phyloP scores from a whole-genome alignment of 176 grass and related monocot species.

The Carex myosuroides region DNA sequence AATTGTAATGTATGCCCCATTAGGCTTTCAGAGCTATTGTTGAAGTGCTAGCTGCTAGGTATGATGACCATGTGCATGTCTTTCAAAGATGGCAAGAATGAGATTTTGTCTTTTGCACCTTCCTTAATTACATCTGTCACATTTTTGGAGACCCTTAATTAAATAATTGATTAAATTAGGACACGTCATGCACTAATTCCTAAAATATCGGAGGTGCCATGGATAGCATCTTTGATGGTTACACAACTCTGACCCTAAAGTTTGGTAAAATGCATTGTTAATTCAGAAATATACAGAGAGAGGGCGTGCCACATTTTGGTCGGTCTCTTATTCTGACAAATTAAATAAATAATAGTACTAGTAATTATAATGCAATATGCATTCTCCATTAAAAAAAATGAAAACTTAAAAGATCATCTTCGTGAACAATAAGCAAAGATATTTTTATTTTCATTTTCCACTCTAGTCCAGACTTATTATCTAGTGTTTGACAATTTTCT shows the following conservation, averaged over 20 bases:
- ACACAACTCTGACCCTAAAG: too few relatives aligned
- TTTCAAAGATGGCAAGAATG: not conserved
- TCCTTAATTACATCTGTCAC: not conserved
- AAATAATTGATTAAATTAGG: not conserved
- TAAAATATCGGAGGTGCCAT: conserved; percentile 1
- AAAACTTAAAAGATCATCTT: not conserved
- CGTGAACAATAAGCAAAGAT: not conserved
- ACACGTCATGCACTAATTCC: not conserved
- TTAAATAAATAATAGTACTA: not conserved
- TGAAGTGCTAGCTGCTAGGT: not conserved
- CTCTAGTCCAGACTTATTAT: not conserved
- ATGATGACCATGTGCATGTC: conserved; percentile 10
- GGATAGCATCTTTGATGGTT: not conserved
- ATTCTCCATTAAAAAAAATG: not conserved
- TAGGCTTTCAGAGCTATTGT: not conserved
- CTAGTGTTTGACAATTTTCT: not conserved
- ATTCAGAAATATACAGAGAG: not conserved
- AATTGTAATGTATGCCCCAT: not conserved
- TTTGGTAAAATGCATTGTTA: too few relatives aligned
- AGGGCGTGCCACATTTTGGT: not conserved
- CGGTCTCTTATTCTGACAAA: not conserved
- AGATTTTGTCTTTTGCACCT: not conserved
- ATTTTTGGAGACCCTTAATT: not conserved
- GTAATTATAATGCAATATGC: not conserved
- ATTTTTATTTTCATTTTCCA: not conserved